A percentile compares a stretch with the other conserved stretches of the same genome.
phyloP scores from a whole-genome alignment of 768 basidiomycete genomes.

The Lentinula detonsa region DNA sequence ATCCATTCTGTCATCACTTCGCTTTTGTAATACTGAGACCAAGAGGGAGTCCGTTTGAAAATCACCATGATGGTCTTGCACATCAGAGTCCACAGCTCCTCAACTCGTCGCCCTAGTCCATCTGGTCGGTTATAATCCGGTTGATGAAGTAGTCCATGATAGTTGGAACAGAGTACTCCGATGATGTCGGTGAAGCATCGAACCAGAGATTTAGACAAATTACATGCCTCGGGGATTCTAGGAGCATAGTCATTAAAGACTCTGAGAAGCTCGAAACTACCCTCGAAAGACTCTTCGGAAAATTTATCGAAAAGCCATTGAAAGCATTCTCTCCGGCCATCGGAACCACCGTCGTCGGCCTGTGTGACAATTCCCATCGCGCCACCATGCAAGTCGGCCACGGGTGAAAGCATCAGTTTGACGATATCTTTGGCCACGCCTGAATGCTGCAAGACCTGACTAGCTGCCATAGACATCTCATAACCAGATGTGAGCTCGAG shows the following conservation, averaged over 20 bases:
- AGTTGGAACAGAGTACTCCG: conserved; percentile 74
- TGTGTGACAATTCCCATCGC: conserved; percentile 79
- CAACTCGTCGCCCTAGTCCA: conserved; percentile 49
- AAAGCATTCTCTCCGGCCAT: conserved; percentile 84
- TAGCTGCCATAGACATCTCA: conserved; percentile 42
- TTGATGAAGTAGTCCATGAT: conserved; percentile 65
- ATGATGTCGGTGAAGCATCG: conserved; percentile 90
- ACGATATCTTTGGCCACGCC: conserved; percentile 57
- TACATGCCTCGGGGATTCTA: conserved; percentile 77
- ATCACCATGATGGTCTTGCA: conserved; percentile 74
- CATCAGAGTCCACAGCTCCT: conserved; percentile 79
- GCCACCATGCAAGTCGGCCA: conserved; percentile 64
- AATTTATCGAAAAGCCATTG: conserved; percentile 66
- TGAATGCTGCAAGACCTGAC: conserved; percentile 48
- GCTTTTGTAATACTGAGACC: conserved; percentile 77
- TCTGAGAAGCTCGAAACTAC: conserved; percentile 61
- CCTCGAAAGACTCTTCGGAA: conserved; percentile 62
- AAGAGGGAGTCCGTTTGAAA: conserved; percentile 76
- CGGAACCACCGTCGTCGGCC: conserved; percentile 69
- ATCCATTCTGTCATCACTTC: conserved; percentile 94
- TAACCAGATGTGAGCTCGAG: conserved; percentile 53
- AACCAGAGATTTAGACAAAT: conserved; percentile 84
- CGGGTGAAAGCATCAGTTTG: conserved; percentile 76
- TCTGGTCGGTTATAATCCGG: conserved; percentile 40
- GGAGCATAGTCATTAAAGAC: conserved; percentile 60